phyloP scores from a whole-genome alignment of 495 filamentous ascomycete genomes.

The Gamarada debralockiae region DNA sequence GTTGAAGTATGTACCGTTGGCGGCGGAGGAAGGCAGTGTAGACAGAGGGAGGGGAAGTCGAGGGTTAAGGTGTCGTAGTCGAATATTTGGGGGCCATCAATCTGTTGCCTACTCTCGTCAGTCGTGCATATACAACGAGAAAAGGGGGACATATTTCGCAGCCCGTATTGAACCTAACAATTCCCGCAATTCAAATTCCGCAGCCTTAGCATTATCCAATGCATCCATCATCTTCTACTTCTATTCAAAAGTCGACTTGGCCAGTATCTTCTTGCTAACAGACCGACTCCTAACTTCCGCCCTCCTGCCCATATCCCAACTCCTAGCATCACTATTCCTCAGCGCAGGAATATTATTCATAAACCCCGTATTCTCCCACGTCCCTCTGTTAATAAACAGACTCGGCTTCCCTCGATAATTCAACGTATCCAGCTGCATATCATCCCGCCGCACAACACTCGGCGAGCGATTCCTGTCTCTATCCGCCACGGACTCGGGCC shows the following conservation, averaged over 20 bases:
- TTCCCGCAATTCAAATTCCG: conserved; percentile 82
- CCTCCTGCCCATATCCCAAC: conserved; percentile 22
- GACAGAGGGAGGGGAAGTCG: conserved; percentile 75
- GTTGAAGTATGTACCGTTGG: conserved; percentile 68
- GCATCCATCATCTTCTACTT: conserved; percentile 55
- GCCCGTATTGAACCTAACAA: conserved; percentile 74
- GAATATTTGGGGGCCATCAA: conserved; percentile 48
- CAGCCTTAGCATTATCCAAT: conserved; percentile 67
- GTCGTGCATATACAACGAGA: neutral
- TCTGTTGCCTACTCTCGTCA: conserved; percentile 16
- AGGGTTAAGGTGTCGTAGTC: conserved; percentile 78
- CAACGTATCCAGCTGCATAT: no score
- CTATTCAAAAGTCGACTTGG: conserved; percentile 55
- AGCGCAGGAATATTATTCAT: conserved; percentile 67
- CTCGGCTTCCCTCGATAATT: conserved; percentile 16
- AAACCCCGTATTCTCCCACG: conserved; percentile 75
- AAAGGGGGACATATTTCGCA: conserved; percentile 59
- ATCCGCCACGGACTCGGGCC: conserved; percentile 10
- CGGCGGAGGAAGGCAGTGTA: conserved; percentile 75
- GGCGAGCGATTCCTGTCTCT: conserved; percentile 23
- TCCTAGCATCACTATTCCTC: conserved; percentile 10
- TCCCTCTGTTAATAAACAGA: conserved; percentile 15
- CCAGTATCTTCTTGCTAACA: conserved; percentile 39
- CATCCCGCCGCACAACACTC: conserved; percentile 5
- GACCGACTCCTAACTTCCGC: conserved; percentile 19